Percentiles rank a stretch among this genome's conserved stretches.
Evolutionary conservation across 148 eudicot species (phyloP).

Genomic region (Rhododendron kiyosumense): DNA sequence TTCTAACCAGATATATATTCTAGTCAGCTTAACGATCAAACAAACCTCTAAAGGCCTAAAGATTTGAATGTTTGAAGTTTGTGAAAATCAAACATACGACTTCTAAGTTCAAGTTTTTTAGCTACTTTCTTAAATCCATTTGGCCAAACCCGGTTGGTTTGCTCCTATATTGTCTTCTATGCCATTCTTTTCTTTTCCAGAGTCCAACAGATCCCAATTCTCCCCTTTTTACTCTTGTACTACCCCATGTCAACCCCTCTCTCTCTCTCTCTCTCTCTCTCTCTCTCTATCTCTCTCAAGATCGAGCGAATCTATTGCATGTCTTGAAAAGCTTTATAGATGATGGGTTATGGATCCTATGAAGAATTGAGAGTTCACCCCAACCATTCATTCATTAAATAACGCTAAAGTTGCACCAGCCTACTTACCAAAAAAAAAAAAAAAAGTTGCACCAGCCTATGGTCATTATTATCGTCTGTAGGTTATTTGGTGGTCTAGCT

Average conservation of each 20-base stretch:
- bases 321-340: background rate
- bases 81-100: no score
- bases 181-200: background rate
- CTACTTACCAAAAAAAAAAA: no score
- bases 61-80: no score
- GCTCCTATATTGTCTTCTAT: no score
- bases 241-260: background rate
- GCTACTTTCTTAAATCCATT: no score
- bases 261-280: background rate
- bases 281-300: background rate
- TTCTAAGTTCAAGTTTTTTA: no score
- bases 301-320: background rate
- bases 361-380: background rate
- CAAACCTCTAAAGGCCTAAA: fast-evolving
- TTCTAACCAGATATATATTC: no score
- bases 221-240: background rate
- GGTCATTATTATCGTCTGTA: background rate
- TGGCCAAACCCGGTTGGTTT: no score
- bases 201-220: background rate
- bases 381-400: background rate
- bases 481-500: background rate
- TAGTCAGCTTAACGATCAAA: no score
- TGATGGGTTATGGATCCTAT: background rate
- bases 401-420: background rate
- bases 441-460: background rate